Evolutionary conservation across 306 rosid species (phyloP).

Genomic region (Malus fusca): DNA sequence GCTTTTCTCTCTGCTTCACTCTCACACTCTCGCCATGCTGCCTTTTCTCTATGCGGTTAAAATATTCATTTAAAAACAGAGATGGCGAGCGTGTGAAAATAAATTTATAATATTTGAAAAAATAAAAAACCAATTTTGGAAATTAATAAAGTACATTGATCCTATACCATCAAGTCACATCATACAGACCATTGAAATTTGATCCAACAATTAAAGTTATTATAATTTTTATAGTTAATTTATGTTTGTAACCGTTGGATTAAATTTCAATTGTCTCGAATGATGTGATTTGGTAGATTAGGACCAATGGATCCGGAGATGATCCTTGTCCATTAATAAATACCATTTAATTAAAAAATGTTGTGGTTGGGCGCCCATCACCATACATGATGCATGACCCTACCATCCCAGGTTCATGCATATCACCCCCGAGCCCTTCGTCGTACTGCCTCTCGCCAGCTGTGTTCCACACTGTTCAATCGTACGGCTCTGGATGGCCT

Average conservation of each 20-base stretch:
- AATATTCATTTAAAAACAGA: neutral
- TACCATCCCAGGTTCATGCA: slow-evolving; percentile 8
- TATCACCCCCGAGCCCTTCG: neutral
- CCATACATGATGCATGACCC: slow-evolving; percentile 19
- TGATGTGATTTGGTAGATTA: too few relatives aligned
- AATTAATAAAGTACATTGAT: neutral
- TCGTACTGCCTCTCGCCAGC: neutral
- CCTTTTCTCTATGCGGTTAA: neutral
- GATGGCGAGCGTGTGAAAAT: neutral
- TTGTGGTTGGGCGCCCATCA: neutral
- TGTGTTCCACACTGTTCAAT: neutral
- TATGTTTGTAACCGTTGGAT: too few relatives aligned
- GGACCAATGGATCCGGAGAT: too few relatives aligned
- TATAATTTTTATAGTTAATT: too few relatives aligned
- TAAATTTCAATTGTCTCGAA: too few relatives aligned
- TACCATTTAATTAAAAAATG: neutral
- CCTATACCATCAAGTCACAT: too few relatives aligned
- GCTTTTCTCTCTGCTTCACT: neutral
- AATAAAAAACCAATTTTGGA: too few relatives aligned
- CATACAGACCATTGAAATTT: too few relatives aligned
- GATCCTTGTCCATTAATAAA: too few relatives aligned
- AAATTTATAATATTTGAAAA: neutral
- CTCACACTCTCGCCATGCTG: neutral
- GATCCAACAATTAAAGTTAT: too few relatives aligned
- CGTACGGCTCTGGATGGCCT: neutral